Evolutionary conservation across 2,329 filamentous ascomycete genomes (phyloP).

Genomic region (Teratosphaeria zuluensis): DNA sequence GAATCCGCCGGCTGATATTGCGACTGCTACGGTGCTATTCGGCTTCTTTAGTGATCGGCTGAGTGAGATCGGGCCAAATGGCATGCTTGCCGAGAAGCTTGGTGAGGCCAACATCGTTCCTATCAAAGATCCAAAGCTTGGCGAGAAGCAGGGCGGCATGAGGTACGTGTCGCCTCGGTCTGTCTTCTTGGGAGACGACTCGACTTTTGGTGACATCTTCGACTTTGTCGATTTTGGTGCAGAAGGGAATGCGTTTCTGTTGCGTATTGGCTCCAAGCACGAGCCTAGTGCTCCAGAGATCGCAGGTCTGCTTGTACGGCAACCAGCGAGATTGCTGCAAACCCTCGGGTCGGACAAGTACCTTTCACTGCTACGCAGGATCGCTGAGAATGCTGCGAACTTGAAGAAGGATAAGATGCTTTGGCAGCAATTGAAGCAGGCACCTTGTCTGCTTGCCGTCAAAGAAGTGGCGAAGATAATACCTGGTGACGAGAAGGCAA

Average conservation of each 20-base stretch:
- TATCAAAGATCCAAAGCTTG: slow-evolving; percentile 30
- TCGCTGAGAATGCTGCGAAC: slow-evolving; percentile 61
- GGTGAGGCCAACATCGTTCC: slow-evolving; percentile 63
- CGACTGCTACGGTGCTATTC: slow-evolving; percentile 64
- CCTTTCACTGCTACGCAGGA: slow-evolving; percentile 65
- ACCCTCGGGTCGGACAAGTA: slow-evolving; percentile 83
- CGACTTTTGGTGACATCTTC: slow-evolving; percentile 79
- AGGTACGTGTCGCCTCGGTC: slow-evolving; percentile 57
- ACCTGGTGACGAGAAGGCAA: slow-evolving; percentile 37
- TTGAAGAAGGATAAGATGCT: slow-evolving; percentile 73
- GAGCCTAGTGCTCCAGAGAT: slow-evolving; percentile 85
- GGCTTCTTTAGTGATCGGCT: slow-evolving; percentile 73
- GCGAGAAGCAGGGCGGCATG: slow-evolving; percentile 24
- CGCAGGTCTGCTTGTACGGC: slow-evolving; percentile 69
- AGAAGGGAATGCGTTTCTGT: slow-evolving; percentile 79
- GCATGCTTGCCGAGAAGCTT: slow-evolving; percentile 50
- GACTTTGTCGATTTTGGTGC: slow-evolving; percentile 92
- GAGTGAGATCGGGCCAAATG: slow-evolving; percentile 54
- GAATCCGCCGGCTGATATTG: slow-evolving; percentile 57
- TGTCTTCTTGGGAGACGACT: slow-evolving; percentile 67
- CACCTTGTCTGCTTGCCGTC: slow-evolving; percentile 74
- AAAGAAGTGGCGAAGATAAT: slow-evolving; percentile 54
- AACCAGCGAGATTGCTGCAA: slow-evolving; percentile 72
- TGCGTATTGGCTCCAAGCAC: slow-evolving; percentile 79
- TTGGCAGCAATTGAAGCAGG: slow-evolving; percentile 62